Evolutionary conservation across 1,284 basidiomycete genomes (phyloP), one percentile per base, ranked within the genome.

Genomic region (Cerrena zonata): DNA sequence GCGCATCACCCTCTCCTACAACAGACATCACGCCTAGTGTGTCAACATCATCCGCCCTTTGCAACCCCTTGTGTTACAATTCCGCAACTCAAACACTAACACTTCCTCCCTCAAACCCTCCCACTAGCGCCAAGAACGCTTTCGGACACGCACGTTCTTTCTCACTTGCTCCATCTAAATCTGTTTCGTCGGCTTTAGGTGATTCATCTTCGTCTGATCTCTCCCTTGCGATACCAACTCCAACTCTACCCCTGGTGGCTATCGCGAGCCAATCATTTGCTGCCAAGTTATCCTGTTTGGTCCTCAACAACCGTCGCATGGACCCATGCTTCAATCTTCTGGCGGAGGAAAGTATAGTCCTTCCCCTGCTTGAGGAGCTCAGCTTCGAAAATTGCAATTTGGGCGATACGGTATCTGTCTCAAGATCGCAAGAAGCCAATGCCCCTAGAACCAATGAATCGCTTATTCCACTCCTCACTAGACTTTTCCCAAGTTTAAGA

Each of bases 341-440:
- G 2, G 47, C 58, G 21, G 53, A 65, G n/a, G 50, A 59, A 2
- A 67, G 65, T 3, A 66, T 70, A 1, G 67, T 80, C 48, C 67
- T 91, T 38, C 85, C 86, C 0, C 67, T 65, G 37, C 68, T 91
- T 18, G 86, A 89, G 61, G 86, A 89, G 58, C 74, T 91, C 5
- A 72, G 71, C 55, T 65, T 91, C 23, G 84, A 86, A 58, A 83
- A 83, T 18, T 91, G 89, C 58, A 78, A 77, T 53, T 69, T 91
- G 5, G 60, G 71, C 5, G 84, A 89, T 60, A 60, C 62, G 1
- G 73, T 88, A 13, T 54, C 76, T 1, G 72, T 82, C 11, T 62
- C 71, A 41, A 50, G 51, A 18, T 53, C 59, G 4, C 15, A 41
- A n/a, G 41, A 40, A 21, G 63, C 66, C 4, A 57, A 62, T 2